These are phyloP conservation scores for Candida nonsorbophila DNA, from an alignment of 805 yeast genomes.

Conservation along the genomic window DNA sequence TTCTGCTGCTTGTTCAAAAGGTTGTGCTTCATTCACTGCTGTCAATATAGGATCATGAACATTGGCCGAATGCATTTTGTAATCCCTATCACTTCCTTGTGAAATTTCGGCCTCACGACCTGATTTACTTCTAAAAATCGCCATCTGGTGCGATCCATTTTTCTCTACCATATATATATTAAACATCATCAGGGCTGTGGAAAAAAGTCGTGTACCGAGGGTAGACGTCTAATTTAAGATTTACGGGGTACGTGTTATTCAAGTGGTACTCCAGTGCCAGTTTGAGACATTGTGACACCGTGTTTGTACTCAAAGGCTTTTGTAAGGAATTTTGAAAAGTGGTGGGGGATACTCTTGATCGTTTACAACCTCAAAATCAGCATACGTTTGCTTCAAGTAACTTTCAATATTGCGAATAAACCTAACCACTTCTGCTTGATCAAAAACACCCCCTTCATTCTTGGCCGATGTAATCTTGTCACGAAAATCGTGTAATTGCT, in stretches of 20 bases:
- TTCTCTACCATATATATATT: too few species aligned
- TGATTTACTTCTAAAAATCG: constrained; percentile 27
- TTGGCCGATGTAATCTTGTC: constrained; percentile 3
- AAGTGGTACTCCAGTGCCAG: too few species aligned
- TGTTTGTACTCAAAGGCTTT: too few species aligned
- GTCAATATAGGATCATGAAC: constrained; percentile 80
- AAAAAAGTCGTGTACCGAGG: too few species aligned
- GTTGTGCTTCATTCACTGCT: constrained; percentile 95
- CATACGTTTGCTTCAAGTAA: constrained; percentile 19
- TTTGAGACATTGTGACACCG: too few species aligned
- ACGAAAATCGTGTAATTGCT: constrained; percentile 11
- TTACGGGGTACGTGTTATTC: too few species aligned
- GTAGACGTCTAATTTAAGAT: too few species aligned
- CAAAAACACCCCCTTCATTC: constrained; percentile 16
- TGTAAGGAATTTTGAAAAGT: constrained; percentile 9
- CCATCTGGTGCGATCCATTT: too few species aligned
- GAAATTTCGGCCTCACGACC: constrained; percentile 8
- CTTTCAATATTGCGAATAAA: constrained; percentile 21
- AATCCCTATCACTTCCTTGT: constrained; percentile 10
- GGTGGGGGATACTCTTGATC: constrained; percentile 8
- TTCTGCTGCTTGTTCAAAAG: constrained; percentile 64
- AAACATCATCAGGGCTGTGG: too few species aligned
- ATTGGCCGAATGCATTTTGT: constrained; percentile 61
- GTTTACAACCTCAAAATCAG: constrained; percentile 25
- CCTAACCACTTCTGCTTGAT: constrained; percentile 28